Percentiles rank a stretch among this genome's conserved stretches.
phyloP scores from a whole-genome alignment of 2,329 filamentous ascomycete genomes.

The Fusarium verrucosum region DNA sequence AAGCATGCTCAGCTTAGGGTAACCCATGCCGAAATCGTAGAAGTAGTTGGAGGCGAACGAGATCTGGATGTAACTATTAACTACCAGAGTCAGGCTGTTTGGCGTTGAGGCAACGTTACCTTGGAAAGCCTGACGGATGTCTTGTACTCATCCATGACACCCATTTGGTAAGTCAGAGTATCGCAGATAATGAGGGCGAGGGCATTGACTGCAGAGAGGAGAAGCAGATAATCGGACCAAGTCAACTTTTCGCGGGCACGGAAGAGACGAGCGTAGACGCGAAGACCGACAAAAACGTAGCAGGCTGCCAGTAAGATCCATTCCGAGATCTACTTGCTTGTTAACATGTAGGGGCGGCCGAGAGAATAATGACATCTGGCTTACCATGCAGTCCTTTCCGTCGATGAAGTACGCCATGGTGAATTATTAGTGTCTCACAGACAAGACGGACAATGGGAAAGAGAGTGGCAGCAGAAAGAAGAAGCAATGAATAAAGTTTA shows the following conservation, averaged over 20 bases:
- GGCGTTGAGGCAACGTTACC: slow-evolving; percentile 1
- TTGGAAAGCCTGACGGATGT: slow-evolving; percentile 47
- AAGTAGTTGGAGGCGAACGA: slow-evolving; percentile 51
- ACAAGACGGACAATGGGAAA: not conserved
- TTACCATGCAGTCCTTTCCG: slow-evolving; percentile 39
- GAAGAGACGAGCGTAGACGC: slow-evolving; percentile 48
- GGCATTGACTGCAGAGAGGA: slow-evolving; percentile 45
- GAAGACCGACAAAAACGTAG: slow-evolving; percentile 44
- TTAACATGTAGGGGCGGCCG: not conserved
- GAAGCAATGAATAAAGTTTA: not conserved
- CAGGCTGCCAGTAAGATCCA: slow-evolving; percentile 45
- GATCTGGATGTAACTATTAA: slow-evolving; percentile 34
- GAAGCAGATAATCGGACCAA: slow-evolving; percentile 45
- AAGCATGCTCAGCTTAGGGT: slow-evolving; percentile 50
- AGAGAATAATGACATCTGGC: not conserved
- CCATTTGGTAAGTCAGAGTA: slow-evolving; percentile 47
- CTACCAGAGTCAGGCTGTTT: accelerated
- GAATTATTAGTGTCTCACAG: not conserved
- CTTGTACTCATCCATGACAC: slow-evolving; percentile 45
- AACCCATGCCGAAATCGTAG: slow-evolving; percentile 51
- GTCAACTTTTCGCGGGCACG: slow-evolving; percentile 45
- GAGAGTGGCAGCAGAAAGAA: not conserved
- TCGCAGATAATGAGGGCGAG: slow-evolving; percentile 49
- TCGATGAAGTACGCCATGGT: slow-evolving; percentile 37
- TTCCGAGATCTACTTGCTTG: slow-evolving; percentile 44